Evolutionary conservation across 1,284 basidiomycete species (phyloP).

Genomic region (Cryptococcus deneoformans): DNA sequence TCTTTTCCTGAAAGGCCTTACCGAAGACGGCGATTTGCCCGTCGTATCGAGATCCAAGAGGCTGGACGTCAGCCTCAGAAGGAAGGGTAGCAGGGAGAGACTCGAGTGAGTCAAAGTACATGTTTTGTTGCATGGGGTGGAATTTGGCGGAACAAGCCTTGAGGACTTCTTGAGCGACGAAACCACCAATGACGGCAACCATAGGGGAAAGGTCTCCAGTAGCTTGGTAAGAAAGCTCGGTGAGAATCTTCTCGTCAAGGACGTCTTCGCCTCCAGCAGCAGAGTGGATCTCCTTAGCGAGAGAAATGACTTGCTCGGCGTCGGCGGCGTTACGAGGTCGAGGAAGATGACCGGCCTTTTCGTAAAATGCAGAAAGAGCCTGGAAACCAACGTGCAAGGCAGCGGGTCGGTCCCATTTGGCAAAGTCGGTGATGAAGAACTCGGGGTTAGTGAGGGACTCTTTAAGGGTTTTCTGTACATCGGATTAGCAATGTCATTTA

Average conservation of each 20-base stretch:
- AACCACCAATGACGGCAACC: slow-evolving; percentile 92
- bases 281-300: slow-evolving; percentile 69
- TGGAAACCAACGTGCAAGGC: slow-evolving; percentile 94
- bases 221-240: slow-evolving; percentile 89
- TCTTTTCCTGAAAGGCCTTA: slow-evolving; percentile 86
- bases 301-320: slow-evolving; percentile 64
- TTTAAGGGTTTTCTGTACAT: slow-evolving; percentile 78
- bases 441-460: slow-evolving; percentile 84
- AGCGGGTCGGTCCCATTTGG: slow-evolving; percentile 92
- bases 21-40: slow-evolving; percentile 96
- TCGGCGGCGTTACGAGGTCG: slow-evolving; percentile 81
- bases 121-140: slow-evolving; percentile 90
- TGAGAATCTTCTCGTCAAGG: slow-evolving; percentile 73
- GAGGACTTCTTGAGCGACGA: slow-evolving; percentile 96
- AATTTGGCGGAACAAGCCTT: slow-evolving; percentile 99
- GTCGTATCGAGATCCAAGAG: slow-evolving; percentile 83
- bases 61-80: slow-evolving; percentile 81
- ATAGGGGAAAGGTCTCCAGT: slow-evolving; percentile 89
- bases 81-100: slow-evolving; percentile 76
- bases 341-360: slow-evolving; percentile 69
- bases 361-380: slow-evolving; percentile 79
- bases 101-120: slow-evolving; percentile 98
- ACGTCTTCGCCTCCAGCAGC: slow-evolving; percentile 59
- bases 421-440: slow-evolving; percentile 93
- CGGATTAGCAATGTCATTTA: neutral